These are phyloP conservation scores for Teratosphaeria viscida DNA, from an alignment of 2,329 filamentous ascomycete genomes.

Conservation along the genomic window DNA sequence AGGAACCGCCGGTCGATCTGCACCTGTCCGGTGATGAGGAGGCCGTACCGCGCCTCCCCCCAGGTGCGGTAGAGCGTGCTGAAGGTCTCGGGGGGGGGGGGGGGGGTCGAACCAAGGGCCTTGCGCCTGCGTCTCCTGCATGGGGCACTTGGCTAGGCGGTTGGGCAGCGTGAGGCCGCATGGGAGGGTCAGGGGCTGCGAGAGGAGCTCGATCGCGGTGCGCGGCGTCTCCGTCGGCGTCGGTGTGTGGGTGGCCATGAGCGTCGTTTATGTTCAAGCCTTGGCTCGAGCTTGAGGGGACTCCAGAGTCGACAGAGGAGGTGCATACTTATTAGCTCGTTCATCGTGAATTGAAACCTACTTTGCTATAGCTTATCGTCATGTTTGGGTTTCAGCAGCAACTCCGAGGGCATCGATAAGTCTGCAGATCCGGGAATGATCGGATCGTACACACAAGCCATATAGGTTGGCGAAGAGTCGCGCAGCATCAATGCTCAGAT, in stretches of 20 bases:
- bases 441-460: background rate
- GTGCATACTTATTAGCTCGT: too few species aligned
- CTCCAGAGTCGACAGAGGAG: too few species aligned
- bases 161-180: conserved; percentile 21
- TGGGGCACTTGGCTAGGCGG: conserved; percentile 38
- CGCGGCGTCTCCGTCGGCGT: background rate
- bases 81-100: conserved; percentile 35
- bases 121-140: conserved; percentile 26
- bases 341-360: background rate
- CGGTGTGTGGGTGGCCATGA: background rate
- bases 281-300: too few species aligned
- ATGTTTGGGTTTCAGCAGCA: background rate
- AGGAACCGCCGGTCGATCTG: conserved; percentile 37
- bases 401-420: background rate
- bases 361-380: background rate
- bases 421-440: background rate
- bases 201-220: background rate
- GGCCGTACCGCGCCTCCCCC: conserved; percentile 35
- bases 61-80: conserved; percentile 42
- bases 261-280: background rate
- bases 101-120: conserved; percentile 27
- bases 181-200: background rate
- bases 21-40: conserved; percentile 35
- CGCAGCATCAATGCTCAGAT: too few species aligned
- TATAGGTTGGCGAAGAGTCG: too few species aligned